Evolutionary conservation across 2,329 filamentous ascomycete genomes (phyloP), one percentile per base, ranked within the genome.

Genomic region (Phaeosphaeriaceae sp.): DNA sequence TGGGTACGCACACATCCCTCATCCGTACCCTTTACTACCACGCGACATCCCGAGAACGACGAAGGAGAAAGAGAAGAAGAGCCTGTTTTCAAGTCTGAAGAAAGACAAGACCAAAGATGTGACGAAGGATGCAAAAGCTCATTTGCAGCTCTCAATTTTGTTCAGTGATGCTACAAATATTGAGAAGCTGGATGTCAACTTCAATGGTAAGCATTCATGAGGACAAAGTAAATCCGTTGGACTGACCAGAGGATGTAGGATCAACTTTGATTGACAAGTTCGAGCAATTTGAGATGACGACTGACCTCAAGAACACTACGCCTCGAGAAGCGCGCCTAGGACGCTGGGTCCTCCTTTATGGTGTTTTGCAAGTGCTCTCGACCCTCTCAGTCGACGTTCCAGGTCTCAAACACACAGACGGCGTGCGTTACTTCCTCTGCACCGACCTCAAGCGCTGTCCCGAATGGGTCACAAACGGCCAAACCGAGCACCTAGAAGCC

Each of bases 21-120:
- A 90, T 58, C 88, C 89, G 0, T 90, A 89, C 63, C 88, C 89
- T 0, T 76, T 91, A 1, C 81, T 91, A 2, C 89, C 89, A 1
- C 65, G 69, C 44, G 69, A 72, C 26, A 66, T 77, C 13, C 66
- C 69, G 1, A 64, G 67, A 40, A 55, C 55, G 4, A 55, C 60
- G 13, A 72, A 71, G 30, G 64, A 68, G 3, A 64, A 70, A 11
- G 67, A 74, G 60, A 77, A 77, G 65, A 79, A 76, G 57, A 68
- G 69, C 17, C 58, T 78, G 28, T 77, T 79, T 47, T 67, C 72
- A 3, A 61, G 68, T 0, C 43, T 77, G 52, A 78, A 75, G 63
- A 78, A 76, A 56, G 67, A 68, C n/a, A 79, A 79, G 58, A 54
- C 59, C 19, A 70, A 59, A 9, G 74, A 76, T 43, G 43, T 61